Evolutionary conservation across 176 grass and related monocot genomes (phyloP).

Genomic region (Urochloa ruziziensis): DNA sequence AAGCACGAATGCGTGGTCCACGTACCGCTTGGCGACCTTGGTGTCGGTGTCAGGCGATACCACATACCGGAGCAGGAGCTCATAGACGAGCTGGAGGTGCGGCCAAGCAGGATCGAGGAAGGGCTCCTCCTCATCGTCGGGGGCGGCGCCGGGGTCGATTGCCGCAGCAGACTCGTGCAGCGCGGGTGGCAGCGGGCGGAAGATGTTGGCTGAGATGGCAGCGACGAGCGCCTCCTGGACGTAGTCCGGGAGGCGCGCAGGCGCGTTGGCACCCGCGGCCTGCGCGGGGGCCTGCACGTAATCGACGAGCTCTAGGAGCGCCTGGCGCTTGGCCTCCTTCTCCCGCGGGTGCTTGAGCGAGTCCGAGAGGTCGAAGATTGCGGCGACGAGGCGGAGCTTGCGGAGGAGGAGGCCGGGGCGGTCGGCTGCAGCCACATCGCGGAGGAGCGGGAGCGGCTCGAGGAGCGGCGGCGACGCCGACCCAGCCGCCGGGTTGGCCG

Average conservation of each 20-base stretch:
- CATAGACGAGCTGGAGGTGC: constrained; percentile 79
- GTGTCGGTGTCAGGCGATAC: constrained; percentile 84
- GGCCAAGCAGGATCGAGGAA: constrained; percentile 86
- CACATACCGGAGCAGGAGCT: constrained; percentile 77
- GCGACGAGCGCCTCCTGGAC: constrained; percentile 74
- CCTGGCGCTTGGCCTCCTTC: constrained; percentile 90
- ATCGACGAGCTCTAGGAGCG: constrained; percentile 77
- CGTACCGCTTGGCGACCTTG: constrained; percentile 78
- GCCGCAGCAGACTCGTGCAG: constrained; percentile 52
- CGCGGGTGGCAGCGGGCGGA: constrained; percentile 68
- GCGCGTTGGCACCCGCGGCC: constrained; percentile 25
- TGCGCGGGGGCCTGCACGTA: constrained; percentile 66
- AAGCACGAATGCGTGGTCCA: constrained; percentile 83
- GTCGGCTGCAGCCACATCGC: constrained; percentile 65
- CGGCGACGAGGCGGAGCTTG: constrained; percentile 79
- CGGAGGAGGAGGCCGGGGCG: constrained; percentile 64
- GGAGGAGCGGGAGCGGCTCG: constrained; percentile 74
- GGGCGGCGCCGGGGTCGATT: constrained; percentile 52
- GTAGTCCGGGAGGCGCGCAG: constrained; percentile 54
- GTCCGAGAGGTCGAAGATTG: constrained; percentile 76
- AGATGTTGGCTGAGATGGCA: constrained; percentile 70
- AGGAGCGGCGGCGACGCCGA: constrained; percentile 47
- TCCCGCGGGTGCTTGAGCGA: constrained; percentile 64
- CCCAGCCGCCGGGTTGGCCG: background rate
- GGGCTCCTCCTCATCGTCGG: constrained; percentile 86